Conservation (phyloP, 805 yeast genomes). For the Nakazawaea wyomingensis region DNA sequence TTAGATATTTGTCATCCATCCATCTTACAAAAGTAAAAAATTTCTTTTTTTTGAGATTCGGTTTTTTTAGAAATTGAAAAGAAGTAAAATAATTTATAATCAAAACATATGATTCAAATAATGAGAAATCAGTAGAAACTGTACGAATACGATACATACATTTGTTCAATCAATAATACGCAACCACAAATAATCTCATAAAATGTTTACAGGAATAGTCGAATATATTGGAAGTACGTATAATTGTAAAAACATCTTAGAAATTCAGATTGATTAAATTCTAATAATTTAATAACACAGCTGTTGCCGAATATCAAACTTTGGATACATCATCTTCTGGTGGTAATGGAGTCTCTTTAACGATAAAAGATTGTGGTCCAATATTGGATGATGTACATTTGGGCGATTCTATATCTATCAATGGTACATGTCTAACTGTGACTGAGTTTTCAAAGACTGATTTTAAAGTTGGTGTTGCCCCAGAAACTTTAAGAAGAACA, state of each 20-base stretch:
- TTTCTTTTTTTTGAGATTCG: background rate
- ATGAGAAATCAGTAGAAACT: too few relatives aligned
- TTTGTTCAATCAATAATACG: background rate
- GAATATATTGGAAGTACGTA: slow-evolving; percentile 65
- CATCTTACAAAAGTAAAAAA: too few relatives aligned
- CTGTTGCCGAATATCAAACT: slow-evolving; percentile 40
- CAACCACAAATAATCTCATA: background rate
- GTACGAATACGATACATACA: too few relatives aligned
- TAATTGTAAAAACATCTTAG: too few relatives aligned
- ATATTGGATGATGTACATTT: slow-evolving; percentile 78
- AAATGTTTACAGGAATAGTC: slow-evolving; percentile 93
- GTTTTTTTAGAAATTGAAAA: background rate
- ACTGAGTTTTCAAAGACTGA: slow-evolving; percentile 58
- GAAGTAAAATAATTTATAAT: too few relatives aligned
- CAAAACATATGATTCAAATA: too few relatives aligned
- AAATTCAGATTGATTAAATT: slow-evolving; percentile 18
- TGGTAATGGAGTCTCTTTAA: slow-evolving; percentile 71
- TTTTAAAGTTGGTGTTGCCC: slow-evolving; percentile 90
- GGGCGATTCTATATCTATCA: slow-evolving; percentile 90
- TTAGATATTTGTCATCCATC: background rate
- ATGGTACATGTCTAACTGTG: slow-evolving; percentile 90
- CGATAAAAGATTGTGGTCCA: slow-evolving; percentile 52
- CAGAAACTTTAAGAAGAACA: slow-evolving; percentile 83
- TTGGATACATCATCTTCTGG: slow-evolving; percentile 50
- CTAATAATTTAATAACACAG: slow-evolving; percentile 13